Evolutionary conservation across 2,329 filamentous ascomycete species (phyloP).

Genomic region (Fusarium humuli): DNA sequence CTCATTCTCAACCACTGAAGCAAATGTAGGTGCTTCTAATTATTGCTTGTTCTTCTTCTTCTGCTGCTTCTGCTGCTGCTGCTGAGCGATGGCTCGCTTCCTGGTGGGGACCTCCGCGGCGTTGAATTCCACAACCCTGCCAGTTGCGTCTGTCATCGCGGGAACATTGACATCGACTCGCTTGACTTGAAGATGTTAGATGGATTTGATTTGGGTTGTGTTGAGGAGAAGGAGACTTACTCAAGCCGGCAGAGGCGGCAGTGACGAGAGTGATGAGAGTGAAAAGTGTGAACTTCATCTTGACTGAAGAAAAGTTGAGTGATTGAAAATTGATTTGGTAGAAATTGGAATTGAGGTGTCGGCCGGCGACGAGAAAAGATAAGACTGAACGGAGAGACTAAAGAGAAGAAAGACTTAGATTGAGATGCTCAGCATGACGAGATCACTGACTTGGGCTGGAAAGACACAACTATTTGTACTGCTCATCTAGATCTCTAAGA

Average conservation of each 20-base stretch:
- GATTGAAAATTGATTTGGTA: slow-evolving; percentile 24
- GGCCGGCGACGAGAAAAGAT: slow-evolving; percentile 62
- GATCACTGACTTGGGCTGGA: neutral
- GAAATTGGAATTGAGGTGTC: slow-evolving; percentile 53
- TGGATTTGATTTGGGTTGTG: neutral
- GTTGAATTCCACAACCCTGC: slow-evolving; percentile 61
- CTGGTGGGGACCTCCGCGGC: slow-evolving; percentile 55
- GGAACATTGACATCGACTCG: slow-evolving; percentile 50
- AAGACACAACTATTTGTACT: slow-evolving; percentile 28
- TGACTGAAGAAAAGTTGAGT: slow-evolving; percentile 48
- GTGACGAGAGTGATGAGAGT: slow-evolving; percentile 61
- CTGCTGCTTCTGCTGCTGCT: slow-evolving; percentile 16
- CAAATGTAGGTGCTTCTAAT: neutral
- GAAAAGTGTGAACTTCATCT: slow-evolving; percentile 65
- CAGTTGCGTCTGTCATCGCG: slow-evolving; percentile 61
- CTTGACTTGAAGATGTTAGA: slow-evolving; percentile 29
- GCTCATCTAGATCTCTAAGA: neutral
- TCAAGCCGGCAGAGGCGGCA: slow-evolving; percentile 56
- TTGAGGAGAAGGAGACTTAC: slow-evolving; percentile 38
- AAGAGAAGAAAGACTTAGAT: slow-evolving; percentile 4
- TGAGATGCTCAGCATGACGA: slow-evolving; percentile 17
- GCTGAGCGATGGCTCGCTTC: slow-evolving; percentile 12
- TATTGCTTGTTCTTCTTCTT: slow-evolving; percentile 12
- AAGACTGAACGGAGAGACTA: slow-evolving; percentile 17
- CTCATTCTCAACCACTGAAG: neutral